These are phyloP conservation scores for Cladosporium colombiae DNA, from an alignment of 2,329 filamentous ascomycete species.

Conservation along the genomic window DNA sequence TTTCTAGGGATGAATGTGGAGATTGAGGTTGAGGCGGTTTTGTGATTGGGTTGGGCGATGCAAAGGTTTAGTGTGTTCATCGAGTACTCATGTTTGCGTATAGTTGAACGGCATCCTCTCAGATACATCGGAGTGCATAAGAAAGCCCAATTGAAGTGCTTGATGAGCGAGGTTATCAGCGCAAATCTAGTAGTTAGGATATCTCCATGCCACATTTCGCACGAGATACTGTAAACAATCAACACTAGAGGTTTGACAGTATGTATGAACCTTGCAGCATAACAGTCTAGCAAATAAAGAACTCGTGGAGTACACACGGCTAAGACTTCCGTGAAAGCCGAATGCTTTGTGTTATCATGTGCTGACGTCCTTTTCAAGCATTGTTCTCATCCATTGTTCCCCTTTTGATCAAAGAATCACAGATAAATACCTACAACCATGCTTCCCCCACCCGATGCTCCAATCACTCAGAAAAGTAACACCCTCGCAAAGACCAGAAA, in stretches of 20 bases:
- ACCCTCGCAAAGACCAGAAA: neutral
- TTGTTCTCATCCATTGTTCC: neutral
- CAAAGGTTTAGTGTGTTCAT: neutral
- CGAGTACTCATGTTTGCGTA: neutral
- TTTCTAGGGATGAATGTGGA: neutral
- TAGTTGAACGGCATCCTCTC: neutral
- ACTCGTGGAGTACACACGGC: neutral
- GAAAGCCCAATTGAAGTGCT: neutral
- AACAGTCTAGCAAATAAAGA: neutral
- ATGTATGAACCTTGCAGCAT: neutral
- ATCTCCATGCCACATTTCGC: neutral
- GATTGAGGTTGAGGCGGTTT: slow-evolving; percentile 5
- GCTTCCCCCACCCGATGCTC: neutral
- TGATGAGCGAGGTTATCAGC: neutral
- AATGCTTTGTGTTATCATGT: neutral
- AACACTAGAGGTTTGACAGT: neutral
- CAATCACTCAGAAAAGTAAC: neutral
- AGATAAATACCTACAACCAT: neutral
- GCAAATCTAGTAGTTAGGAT: neutral
- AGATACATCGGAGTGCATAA: neutral
- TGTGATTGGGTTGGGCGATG: neutral
- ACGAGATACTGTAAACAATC: neutral
- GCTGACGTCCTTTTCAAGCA: neutral
- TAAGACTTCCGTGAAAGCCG: neutral
- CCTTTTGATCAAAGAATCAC: neutral